Percentiles rank a stretch among this genome's conserved stretches.
Conservation (phyloP, 306 rosid species). For the Fagus crenata region DNA sequence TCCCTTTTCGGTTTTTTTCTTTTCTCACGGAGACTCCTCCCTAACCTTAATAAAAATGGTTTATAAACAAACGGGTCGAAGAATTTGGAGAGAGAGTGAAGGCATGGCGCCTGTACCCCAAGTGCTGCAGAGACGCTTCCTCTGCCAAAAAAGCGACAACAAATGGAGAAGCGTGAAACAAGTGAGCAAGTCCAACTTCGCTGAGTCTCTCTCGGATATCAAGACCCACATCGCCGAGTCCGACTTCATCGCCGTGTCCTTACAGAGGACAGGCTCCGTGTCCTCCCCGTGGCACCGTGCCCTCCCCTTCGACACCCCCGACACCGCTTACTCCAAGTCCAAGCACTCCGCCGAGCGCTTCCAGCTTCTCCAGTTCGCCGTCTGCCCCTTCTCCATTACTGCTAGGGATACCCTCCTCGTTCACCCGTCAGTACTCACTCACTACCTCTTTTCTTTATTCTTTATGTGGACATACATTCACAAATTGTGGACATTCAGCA, state of each 20-base stretch:
- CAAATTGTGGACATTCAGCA: background rate
- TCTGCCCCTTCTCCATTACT: slow-evolving; percentile 72
- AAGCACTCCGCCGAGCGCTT: slow-evolving; percentile 66
- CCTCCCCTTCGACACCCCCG: slow-evolving; percentile 62
- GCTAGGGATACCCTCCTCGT: slow-evolving; percentile 51
- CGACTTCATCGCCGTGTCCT: slow-evolving; percentile 70
- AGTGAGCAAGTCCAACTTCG: slow-evolving; percentile 63
- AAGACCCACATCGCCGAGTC: slow-evolving; percentile 49
- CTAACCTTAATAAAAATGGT: no score
- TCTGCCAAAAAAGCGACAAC: slow-evolving; percentile 31
- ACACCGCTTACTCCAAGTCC: slow-evolving; percentile 69
- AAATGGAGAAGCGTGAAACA: slow-evolving; percentile 78
- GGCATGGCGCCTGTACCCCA: slow-evolving; percentile 28
- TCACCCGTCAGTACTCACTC: slow-evolving; percentile 61
- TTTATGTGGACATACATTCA: no score
- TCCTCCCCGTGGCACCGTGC: slow-evolving; percentile 61
- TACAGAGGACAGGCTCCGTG: slow-evolving; percentile 68
- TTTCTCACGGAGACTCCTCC: no score
- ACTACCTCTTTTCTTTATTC: background rate
- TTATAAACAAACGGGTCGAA: no score
- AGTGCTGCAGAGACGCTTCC: slow-evolving; percentile 43
- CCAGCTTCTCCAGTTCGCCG: slow-evolving; percentile 79
- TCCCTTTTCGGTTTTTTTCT: no score
- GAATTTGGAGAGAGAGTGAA: no score
- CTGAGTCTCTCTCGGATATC: slow-evolving; percentile 53